Conservation (phyloP, 768 basidiomycete genomes). For the Mycena filopes region DNA sequence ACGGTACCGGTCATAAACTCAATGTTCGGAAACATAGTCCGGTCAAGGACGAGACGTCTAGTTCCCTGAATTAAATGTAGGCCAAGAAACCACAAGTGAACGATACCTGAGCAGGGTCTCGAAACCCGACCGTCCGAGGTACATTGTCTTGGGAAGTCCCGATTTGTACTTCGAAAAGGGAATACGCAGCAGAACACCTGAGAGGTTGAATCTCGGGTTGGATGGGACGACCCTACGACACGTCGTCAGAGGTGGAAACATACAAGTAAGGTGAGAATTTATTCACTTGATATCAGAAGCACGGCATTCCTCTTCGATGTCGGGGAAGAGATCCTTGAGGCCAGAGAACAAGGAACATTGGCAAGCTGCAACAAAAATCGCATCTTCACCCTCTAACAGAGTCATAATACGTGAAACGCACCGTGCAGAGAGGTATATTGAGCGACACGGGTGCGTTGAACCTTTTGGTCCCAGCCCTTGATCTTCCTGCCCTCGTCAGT, state of each 20-base stretch:
- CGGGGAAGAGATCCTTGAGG: constrained; percentile 33
- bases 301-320: constrained; percentile 35
- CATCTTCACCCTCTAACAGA: neutral
- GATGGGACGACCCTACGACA: neutral
- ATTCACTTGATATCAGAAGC: constrained; percentile 27
- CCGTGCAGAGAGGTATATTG: constrained; percentile 42
- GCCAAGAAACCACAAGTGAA: neutral
- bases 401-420: constrained; percentile 9
- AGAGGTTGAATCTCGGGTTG: constrained; percentile 1
- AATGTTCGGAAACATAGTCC: constrained; percentile 20
- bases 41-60: constrained; percentile 3
- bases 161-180: neutral
- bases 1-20: constrained; percentile 40
- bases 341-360: constrained; percentile 29
- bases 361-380: constrained; percentile 22
- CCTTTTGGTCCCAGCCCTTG: constrained; percentile 32
- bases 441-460: constrained; percentile 36
- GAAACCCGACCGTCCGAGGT: neutral
- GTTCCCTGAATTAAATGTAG: neutral
- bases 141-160: constrained; percentile 7
- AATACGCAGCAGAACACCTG: neutral
- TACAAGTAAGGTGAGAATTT: neutral
- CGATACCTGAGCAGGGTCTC: constrained; percentile 1
- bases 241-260: neutral
- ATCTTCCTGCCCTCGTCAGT: constrained; percentile 34